Evolutionary conservation across 2,329 filamentous ascomycete genomes (phyloP), one percentile per base, ranked within the genome.

Genomic region (Colletotrichum sp.): DNA sequence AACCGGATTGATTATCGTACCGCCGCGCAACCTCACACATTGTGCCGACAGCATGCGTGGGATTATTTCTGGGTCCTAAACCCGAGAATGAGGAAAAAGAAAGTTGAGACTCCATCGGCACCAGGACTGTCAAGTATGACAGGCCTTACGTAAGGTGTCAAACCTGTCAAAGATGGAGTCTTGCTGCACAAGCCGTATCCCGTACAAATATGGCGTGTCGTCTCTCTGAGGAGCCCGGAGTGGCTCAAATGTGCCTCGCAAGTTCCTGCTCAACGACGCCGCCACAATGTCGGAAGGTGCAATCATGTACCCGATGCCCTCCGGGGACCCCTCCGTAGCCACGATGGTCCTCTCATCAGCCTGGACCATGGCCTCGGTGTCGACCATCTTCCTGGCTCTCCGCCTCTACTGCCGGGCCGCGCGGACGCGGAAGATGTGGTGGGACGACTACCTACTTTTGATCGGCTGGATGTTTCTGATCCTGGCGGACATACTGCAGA

Each of bases 381-480:
- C 71, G 28, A 73, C 71, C 15, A 57, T 81, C 32, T 81, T 85
- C 65, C 72, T 85, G 9, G 78, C 7, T 18, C 63, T 84, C 28
- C 78, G 84, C n/a, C 59, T 85, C 34, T 85, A 82, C 78, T 80
- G 82, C 65, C 84, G 84, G 77, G 24, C 83, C 15, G 80, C 77
- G 28, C 79, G 81, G 26, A 78, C 82, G 7, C 79, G 83, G 72
- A 82, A 83, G 4, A 79, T 85, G 57, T 85, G 84, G 84, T 85
- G 84, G 60, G 84, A 85, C 68, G 84, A 85, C 71, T 82, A 84
- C 34, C 81, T 85, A 57, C 79, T 85, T 7, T 71, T 84, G 6
- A 74, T 81, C 79, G 7, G 85, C 81, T 84, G 83, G 85, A 63
- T 79, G 82, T 80, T 34, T 9, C 18, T 68, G 88, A 49, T 63